Conservation (phyloP, 441 rosid genomes). For the Adansonia gregorii region DNA sequence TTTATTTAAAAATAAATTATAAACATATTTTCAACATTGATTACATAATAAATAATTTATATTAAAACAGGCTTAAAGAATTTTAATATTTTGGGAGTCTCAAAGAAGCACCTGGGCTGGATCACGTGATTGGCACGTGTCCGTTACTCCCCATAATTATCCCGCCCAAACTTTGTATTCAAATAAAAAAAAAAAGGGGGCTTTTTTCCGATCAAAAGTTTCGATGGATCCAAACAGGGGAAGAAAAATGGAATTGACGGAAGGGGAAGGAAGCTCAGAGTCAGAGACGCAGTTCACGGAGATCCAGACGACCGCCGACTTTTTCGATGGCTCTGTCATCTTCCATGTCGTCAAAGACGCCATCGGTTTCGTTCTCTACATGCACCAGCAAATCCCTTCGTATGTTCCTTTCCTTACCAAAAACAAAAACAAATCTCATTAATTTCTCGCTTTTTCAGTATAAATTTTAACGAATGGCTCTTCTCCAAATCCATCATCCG, state of each 20-base stretch:
- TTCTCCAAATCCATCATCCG: not conserved
- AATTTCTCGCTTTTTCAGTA: not conserved
- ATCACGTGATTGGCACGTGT: not conserved
- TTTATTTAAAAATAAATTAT: too few relatives aligned
- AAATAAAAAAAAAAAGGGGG: not conserved
- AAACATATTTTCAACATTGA: too few relatives aligned
- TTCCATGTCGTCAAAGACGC: constrained; percentile 67
- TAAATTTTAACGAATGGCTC: not conserved
- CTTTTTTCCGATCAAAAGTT: not conserved
- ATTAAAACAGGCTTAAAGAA: too few relatives aligned
- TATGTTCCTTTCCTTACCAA: constrained; percentile 31
- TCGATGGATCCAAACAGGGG: not conserved
- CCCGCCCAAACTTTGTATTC: not conserved
- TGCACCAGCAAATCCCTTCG: constrained; percentile 98
- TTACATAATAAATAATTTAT: too few relatives aligned
- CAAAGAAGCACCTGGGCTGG: not conserved
- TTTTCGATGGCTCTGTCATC: constrained; percentile 49
- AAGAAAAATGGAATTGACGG: constrained; percentile 36
- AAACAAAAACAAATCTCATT: not conserved
- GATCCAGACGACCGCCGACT: constrained; percentile 53
- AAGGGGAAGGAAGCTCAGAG: constrained; percentile 53
- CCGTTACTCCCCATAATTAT: not conserved
- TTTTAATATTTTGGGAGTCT: not conserved
- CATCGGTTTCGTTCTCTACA: constrained; percentile 76
- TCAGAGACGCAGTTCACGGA: constrained; percentile 51